Evolutionary conservation across 257 asterid species (phyloP), one percentile per base, ranked within the genome.

Genomic region (Hygrophila difformis): DNA sequence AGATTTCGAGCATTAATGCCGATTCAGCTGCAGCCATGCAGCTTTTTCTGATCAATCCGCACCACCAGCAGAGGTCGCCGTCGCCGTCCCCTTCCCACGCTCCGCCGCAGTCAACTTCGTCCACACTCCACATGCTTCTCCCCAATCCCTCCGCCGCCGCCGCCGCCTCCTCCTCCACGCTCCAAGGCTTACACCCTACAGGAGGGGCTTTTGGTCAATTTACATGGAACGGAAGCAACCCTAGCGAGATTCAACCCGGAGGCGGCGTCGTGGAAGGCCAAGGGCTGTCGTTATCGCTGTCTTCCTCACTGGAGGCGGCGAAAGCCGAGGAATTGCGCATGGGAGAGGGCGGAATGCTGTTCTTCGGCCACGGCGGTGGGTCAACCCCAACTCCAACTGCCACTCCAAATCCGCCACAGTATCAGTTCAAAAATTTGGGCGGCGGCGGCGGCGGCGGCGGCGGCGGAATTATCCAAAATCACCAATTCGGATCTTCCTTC

Each of bases 21-120:
- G 87, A 77, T 55, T 68, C 82, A 19, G 84, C 93, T 1, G 84
- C 81, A 8, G 94, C 93, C 97, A 87, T 87, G 97, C 95, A 87
- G 67, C 97, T 87, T 62, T 87, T 87, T 39, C 69, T 76, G 12
- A 81, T 81, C 93, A 87, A 87, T 53, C 87, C 95, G 0, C 88
- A 26, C 7, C 31, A 26, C 7, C 78, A 62, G 39, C 81, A 69
- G 35, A 56, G 77, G 61, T 75, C 93, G 26, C 79, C 86, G 0
- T 80, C 97, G 0, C 89, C 93, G 0, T 57, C 94, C n/a, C 74
- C 75, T 9, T 44, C 87, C 8, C 64, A 77, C 6, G n/a, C n/a
- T n/a, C 53, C 56, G 0, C 60, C 65, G 21, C 48, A 44, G 12
- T 50, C 71, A 0, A 57, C 76, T 3, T 54, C 91, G 13, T 76